Evolutionary conservation across 768 basidiomycete species (phyloP), one percentile per base, ranked within the genome.

Genomic region (Suillus placidus): DNA sequence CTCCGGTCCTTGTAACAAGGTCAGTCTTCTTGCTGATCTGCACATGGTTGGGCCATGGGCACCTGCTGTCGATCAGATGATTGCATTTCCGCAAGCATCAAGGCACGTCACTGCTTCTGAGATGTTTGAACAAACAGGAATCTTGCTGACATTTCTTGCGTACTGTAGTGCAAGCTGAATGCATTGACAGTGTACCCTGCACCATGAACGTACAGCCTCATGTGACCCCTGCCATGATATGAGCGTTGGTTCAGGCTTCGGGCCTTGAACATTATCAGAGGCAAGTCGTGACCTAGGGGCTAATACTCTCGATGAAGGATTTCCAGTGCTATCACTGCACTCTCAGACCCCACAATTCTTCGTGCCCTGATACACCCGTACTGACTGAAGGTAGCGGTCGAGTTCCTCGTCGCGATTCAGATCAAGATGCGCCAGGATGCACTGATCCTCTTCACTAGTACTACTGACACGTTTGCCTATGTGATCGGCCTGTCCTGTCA

Each of bases 1-100:
- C 20, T 20, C 32, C 32, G 20, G 12, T 32, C 10, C 30, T 20
- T 20, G 52, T 32, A 32, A 32, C 9, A 54, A 54, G 52, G 52
- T 54, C 52, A 20, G 54, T n/a, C 32, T 55, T 55, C 54, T 30
- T 16, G 26, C 32, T 54, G 52, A 54, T 54, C 32, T 34, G 54
- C 32, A 55, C 18, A 34, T 20, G 32, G 54, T 6, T 34, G 18
- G 54, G 34, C 54, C 18, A 34, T 34, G 8, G 30, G 12, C 37
- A 37, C 37, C 40, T 42, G 40, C 40, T 52, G 51, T 54, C 9
- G 2, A 18, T 32, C 9, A 5, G 52, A 32, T 54, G 30, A 9
- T 34, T 20, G 5, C 16, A 23, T 51, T 51, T 51, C 30, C 18
- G 30, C 4, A 52, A 55, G 52, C 16, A 20, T 34, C 2, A 34